Evolutionary conservation across 2,329 filamentous ascomycete species (phyloP).

Genomic region (Aureobasidium musti): DNA sequence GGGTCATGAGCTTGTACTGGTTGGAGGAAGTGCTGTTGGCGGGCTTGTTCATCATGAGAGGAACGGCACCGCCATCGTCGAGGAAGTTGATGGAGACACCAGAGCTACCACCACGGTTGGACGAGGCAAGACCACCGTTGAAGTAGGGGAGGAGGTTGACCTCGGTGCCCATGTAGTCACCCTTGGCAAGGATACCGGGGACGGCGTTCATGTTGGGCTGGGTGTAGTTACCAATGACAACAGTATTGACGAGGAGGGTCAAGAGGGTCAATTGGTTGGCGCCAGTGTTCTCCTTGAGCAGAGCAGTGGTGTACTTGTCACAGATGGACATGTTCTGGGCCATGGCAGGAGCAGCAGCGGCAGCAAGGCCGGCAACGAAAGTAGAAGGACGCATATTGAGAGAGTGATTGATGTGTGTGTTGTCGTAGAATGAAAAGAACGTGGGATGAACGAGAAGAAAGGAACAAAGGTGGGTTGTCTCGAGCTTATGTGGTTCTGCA

Average conservation of each 20-base stretch:
- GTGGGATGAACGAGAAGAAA: constrained; percentile 16
- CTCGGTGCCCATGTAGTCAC: constrained; percentile 52
- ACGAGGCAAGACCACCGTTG: constrained; percentile 56
- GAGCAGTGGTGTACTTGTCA: constrained; percentile 64
- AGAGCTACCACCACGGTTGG: constrained; percentile 53
- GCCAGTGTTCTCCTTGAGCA: constrained; percentile 61
- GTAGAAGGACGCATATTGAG: constrained; percentile 28
- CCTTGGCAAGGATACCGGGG: constrained; percentile 59
- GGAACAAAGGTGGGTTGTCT: constrained; percentile 9
- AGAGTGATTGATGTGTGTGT: background rate
- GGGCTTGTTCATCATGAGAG: constrained; percentile 58
- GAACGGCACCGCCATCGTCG: constrained; percentile 59
- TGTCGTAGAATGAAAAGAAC: constrained; percentile 13
- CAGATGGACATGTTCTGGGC: constrained; percentile 58
- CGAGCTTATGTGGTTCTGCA: constrained; percentile 25
- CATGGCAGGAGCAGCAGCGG: constrained; percentile 33
- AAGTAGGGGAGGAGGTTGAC: constrained; percentile 65
- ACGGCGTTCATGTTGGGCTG: constrained; percentile 56
- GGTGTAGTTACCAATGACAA: constrained; percentile 56
- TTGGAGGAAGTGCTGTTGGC: constrained; percentile 54
- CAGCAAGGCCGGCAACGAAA: constrained; percentile 33
- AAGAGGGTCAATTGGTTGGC: constrained; percentile 60
- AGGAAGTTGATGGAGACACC: constrained; percentile 61
- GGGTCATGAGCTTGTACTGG: constrained; percentile 61
- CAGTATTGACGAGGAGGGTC: constrained; percentile 62